These are phyloP conservation scores for Carex pumila DNA, from an alignment of 176 grass and related monocot genomes.

Conservation along the genomic window DNA sequence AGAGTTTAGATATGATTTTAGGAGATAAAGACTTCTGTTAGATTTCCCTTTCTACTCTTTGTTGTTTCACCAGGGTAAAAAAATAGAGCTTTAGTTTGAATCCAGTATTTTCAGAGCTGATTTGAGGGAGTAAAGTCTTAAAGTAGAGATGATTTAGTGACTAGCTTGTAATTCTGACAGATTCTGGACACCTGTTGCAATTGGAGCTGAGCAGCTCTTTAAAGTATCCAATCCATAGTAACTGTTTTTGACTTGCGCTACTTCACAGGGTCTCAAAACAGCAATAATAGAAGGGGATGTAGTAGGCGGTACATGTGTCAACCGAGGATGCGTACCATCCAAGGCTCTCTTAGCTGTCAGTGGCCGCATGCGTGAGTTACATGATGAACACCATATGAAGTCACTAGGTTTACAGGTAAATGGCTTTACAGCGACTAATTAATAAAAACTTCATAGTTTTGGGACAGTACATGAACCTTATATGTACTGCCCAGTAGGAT, in stretches of 20 bases:
- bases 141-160: neutral
- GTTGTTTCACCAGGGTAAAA: neutral
- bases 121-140: neutral
- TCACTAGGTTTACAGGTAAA: constrained; percentile 80
- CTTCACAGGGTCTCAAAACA: constrained; percentile 71
- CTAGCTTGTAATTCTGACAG: neutral
- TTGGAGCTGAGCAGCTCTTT: neutral
- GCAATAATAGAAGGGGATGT: constrained; percentile 94
- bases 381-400: constrained; percentile 87
- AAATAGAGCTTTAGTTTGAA: no score
- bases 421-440: constrained; percentile 2
- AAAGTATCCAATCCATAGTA: neutral
- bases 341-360: constrained; percentile 97
- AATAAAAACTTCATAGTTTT: constrained; percentile 7
- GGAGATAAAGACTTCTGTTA: no score
- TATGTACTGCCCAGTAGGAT: neutral
- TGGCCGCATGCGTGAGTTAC: constrained; percentile 84
- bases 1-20: no score
- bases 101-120: neutral
- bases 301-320: constrained; percentile 87
- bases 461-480: neutral
- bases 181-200: neutral
- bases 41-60: no score
- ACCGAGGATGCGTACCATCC: constrained; percentile 86
- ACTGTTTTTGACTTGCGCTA: neutral